Evolutionary conservation across 805 yeast genomes (phyloP).

Genomic region (Saturnispora serradocipensis): DNA sequence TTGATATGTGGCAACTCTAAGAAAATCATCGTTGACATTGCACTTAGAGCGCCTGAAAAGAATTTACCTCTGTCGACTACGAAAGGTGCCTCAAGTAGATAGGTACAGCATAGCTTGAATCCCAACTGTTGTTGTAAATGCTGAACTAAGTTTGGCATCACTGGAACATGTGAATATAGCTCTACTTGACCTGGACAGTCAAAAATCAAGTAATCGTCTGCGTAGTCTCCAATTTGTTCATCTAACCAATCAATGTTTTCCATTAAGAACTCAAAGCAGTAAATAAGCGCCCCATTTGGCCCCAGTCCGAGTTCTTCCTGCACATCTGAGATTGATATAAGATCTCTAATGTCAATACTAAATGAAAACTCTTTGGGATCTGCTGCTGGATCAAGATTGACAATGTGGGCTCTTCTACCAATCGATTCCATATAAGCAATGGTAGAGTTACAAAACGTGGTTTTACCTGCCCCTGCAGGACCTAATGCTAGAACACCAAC

Average conservation of each 20-base stretch:
- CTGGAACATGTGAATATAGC: slow-evolving; percentile 88
- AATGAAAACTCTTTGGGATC: slow-evolving; percentile 88
- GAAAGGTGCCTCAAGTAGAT: slow-evolving; percentile 88
- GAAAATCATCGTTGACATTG: slow-evolving; percentile 97
- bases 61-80: slow-evolving; percentile 85
- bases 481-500: slow-evolving; percentile 92
- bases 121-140: slow-evolving; percentile 74
- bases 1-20: slow-evolving; percentile 93
- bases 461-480: slow-evolving; percentile 96
- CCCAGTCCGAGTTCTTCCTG: slow-evolving; percentile 92
- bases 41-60: slow-evolving; percentile 90
- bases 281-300: slow-evolving; percentile 89
- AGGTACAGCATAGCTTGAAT: slow-evolving; percentile 87
- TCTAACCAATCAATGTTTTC: slow-evolving; percentile 95
- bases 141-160: slow-evolving; percentile 77
- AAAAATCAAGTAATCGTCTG: slow-evolving; percentile 87
- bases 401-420: slow-evolving; percentile 91
- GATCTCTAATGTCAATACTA: slow-evolving; percentile 83
- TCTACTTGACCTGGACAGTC: slow-evolving; percentile 98
- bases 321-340: slow-evolving; percentile 84
- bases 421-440: slow-evolving; percentile 80
- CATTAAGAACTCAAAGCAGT: slow-evolving; percentile 86
- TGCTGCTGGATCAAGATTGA: slow-evolving; percentile 95
- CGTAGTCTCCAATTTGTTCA: slow-evolving; percentile 92
- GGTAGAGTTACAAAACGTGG: slow-evolving; percentile 85